phyloP scores from a whole-genome alignment of 257 asterid genomes.

The Solanum infundibuliforme region DNA sequence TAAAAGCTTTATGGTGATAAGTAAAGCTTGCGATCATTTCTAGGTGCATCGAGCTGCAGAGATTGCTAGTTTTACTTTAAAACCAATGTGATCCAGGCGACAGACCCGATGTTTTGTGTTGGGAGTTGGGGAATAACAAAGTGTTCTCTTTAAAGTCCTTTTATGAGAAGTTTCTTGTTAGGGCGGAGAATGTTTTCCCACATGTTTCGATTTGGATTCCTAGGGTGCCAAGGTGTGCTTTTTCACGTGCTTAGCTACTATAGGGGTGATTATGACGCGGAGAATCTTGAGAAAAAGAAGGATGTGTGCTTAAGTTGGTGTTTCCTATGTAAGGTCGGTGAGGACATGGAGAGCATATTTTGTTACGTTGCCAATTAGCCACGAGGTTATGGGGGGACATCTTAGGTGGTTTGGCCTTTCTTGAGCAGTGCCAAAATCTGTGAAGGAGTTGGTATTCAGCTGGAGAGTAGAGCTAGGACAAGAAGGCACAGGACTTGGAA shows the following conservation, averaged over 20 bases:
- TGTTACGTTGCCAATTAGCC: background rate
- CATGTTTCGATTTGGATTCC: background rate
- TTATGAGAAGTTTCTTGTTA: background rate
- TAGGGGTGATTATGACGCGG: background rate
- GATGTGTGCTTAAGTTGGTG: background rate
- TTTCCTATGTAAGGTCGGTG: background rate
- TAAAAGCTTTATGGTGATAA: background rate
- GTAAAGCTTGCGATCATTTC: background rate
- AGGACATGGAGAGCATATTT: background rate
- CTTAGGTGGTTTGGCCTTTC: background rate
- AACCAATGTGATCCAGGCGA: background rate
- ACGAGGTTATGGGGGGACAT: background rate
- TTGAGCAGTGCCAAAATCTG: background rate
- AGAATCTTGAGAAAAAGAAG: background rate
- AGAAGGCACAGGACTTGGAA: background rate
- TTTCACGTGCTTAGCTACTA: background rate
- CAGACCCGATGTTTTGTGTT: background rate
- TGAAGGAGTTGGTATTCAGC: background rate
- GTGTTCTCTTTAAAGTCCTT: background rate
- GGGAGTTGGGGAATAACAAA: background rate
- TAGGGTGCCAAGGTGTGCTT: background rate
- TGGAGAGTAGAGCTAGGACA: background rate
- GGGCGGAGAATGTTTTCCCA: background rate
- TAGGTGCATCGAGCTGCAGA: background rate
- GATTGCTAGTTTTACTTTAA: background rate